Conservation (phyloP, 1,284 basidiomycete species). For the Tilletia setariae region DNA sequence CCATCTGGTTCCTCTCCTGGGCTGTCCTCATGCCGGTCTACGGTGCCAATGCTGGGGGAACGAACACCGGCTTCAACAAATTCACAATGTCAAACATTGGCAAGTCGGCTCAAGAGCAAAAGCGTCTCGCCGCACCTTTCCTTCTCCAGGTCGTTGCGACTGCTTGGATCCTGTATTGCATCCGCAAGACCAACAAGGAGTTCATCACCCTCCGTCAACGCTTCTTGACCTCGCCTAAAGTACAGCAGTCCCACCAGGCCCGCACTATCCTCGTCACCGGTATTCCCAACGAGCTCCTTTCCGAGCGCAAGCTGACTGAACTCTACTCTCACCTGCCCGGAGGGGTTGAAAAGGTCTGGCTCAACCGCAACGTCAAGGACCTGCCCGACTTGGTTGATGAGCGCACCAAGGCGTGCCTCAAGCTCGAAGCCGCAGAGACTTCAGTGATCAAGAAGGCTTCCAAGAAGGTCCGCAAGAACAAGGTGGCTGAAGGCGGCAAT, state of each 20-base stretch:
- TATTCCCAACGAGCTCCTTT: slow-evolving; percentile 74
- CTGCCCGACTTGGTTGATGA: slow-evolving; percentile 78
- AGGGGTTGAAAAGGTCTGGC: slow-evolving; percentile 82
- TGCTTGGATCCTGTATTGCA: slow-evolving; percentile 76
- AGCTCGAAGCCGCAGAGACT: slow-evolving; percentile 81
- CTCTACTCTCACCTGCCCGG: slow-evolving; percentile 76
- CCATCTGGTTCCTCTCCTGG: slow-evolving; percentile 60
- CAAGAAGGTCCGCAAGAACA: slow-evolving; percentile 60
- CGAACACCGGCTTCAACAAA: slow-evolving; percentile 65
- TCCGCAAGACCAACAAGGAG: slow-evolving; percentile 74
- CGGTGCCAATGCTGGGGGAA: slow-evolving; percentile 55
- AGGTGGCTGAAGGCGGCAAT: slow-evolving; percentile 30
- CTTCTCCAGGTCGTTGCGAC: slow-evolving; percentile 47
- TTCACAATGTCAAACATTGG: slow-evolving; percentile 64
- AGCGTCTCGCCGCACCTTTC: slow-evolving; percentile 42
- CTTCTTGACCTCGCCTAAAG: slow-evolving; percentile 72
- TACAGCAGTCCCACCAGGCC: slow-evolving; percentile 73
- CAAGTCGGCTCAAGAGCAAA: slow-evolving; percentile 31
- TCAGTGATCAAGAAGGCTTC: slow-evolving; percentile 70
- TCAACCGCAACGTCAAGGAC: slow-evolving; percentile 77
- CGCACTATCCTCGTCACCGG: slow-evolving; percentile 85
- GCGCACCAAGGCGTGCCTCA: slow-evolving; percentile 68
- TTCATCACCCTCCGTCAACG: slow-evolving; percentile 78
- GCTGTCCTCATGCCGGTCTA: slow-evolving; percentile 64
- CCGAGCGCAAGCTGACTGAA: slow-evolving; percentile 64